Evolutionary conservation across 1,139 yeast genomes (phyloP).

Genomic region (Yamadazyma atlantica): DNA sequence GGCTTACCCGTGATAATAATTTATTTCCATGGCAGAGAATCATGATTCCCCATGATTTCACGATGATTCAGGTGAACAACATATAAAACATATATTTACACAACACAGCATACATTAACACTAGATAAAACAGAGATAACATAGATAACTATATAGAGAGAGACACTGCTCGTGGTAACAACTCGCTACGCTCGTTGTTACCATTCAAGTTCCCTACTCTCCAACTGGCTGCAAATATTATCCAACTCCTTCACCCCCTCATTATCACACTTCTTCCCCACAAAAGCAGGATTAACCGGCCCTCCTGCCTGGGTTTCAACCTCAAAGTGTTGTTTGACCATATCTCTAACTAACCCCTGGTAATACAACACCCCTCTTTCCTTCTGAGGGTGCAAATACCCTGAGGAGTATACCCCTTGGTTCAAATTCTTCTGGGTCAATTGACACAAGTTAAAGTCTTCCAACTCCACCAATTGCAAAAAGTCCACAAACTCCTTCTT

Average conservation of each 20-base stretch:
- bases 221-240: conserved; percentile 47
- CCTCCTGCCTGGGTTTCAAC: conserved; percentile 44
- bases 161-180: no score
- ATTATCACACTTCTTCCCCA: conserved; percentile 36
- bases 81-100: no score
- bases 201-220: conserved; percentile 22
- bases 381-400: conserved; percentile 57
- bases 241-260: conserved; percentile 50
- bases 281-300: conserved; percentile 52
- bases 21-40: no score
- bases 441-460: conserved; percentile 59
- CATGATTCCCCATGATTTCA: no score
- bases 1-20: no score
- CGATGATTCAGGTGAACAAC: no score
- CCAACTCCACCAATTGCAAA: conserved; percentile 58
- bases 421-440: conserved; percentile 59
- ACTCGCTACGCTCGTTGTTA: no score
- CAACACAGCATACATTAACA: no score
- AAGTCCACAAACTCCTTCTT: conserved; percentile 64
- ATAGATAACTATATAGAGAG: no score
- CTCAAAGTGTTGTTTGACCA: conserved; percentile 55
- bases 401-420: conserved; percentile 58
- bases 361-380: conserved; percentile 59
- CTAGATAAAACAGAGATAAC: no score
- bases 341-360: conserved; percentile 55